A percentile compares a stretch with the other conserved stretches of the same genome.
These are phyloP conservation scores for Helminthosporium solani DNA, from an alignment of 2,329 filamentous ascomycete species.

Conservation along the genomic window DNA sequence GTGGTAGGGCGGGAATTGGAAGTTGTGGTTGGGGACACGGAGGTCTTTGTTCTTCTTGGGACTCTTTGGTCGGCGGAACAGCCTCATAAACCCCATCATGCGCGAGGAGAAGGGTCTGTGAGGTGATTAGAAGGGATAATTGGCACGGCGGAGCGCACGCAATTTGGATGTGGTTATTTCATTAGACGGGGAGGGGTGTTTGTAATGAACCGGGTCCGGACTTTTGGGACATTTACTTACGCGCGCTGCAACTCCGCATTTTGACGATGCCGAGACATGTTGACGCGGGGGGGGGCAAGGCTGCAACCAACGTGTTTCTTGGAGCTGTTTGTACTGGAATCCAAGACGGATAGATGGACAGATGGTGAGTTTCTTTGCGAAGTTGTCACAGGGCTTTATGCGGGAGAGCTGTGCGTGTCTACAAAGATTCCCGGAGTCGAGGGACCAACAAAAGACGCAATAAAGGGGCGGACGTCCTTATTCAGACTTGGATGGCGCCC, in stretches of 20 bases:
- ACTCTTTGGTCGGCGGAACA: slow-evolving; percentile 48
- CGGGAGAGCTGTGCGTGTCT: too few relatives aligned
- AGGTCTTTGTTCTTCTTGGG: slow-evolving; percentile 43
- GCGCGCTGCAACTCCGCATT: slow-evolving; percentile 16
- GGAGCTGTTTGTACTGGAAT: too few relatives aligned
- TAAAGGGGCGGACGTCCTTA: too few relatives aligned
- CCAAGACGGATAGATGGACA: too few relatives aligned
- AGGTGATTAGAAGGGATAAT: slow-evolving; percentile 18
- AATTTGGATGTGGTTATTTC: slow-evolving; percentile 5
- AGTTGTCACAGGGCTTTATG: too few relatives aligned
- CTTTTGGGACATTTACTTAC: slow-evolving; percentile 21
- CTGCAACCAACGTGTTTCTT: too few relatives aligned
- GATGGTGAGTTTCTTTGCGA: too few relatives aligned
- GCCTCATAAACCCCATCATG: slow-evolving; percentile 54
- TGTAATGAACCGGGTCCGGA: slow-evolving; percentile 10
- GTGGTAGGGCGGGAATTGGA: slow-evolving; percentile 33
- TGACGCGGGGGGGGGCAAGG: neutral
- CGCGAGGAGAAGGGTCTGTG: slow-evolving; percentile 23
- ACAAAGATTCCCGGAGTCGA: too few relatives aligned
- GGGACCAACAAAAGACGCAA: too few relatives aligned
- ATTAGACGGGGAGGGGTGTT: slow-evolving; percentile 3
- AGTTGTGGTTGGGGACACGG: slow-evolving; percentile 25
- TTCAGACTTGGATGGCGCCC: too few relatives aligned
- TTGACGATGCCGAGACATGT: slow-evolving; percentile 31
- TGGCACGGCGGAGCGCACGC: slow-evolving; percentile 8